Evolutionary conservation across 139 green algal genomes (phyloP).

Genomic region (Picochlorum costavermella): DNA sequence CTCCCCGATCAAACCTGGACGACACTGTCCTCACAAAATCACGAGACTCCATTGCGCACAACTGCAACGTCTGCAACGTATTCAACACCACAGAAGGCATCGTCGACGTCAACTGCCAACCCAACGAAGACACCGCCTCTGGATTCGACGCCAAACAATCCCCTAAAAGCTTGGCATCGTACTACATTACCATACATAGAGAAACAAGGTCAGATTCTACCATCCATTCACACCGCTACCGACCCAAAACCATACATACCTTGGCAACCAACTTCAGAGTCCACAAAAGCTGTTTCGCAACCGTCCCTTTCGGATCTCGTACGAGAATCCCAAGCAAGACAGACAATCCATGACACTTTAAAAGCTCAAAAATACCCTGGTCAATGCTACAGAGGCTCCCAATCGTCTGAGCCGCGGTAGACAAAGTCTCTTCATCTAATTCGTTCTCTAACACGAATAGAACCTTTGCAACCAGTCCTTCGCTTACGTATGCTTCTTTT

Average conservation of each 20-base stretch:
- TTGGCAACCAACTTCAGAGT: neutral
- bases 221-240: neutral
- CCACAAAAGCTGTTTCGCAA: neutral
- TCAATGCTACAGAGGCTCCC: neutral
- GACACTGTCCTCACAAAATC: neutral
- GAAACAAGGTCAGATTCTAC: neutral
- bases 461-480: neutral
- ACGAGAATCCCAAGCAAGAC: neutral
- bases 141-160: neutral
- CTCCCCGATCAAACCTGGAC: neutral
- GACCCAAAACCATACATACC: neutral
- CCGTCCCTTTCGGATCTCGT: neutral
- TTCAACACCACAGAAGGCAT: no score
- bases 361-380: neutral
- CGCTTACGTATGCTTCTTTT: neutral
- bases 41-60: neutral
- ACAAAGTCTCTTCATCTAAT: neutral
- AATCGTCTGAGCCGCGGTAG: neutral
- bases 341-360: neutral
- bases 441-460: neutral
- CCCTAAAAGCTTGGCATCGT: neutral
- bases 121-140: constrained; percentile 11
- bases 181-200: neutral
- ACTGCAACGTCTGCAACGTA: no score
- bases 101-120: constrained; percentile 5